phyloP scores from a whole-genome alignment of 106 monocot genomes.

The Hemerocallis citrina region DNA sequence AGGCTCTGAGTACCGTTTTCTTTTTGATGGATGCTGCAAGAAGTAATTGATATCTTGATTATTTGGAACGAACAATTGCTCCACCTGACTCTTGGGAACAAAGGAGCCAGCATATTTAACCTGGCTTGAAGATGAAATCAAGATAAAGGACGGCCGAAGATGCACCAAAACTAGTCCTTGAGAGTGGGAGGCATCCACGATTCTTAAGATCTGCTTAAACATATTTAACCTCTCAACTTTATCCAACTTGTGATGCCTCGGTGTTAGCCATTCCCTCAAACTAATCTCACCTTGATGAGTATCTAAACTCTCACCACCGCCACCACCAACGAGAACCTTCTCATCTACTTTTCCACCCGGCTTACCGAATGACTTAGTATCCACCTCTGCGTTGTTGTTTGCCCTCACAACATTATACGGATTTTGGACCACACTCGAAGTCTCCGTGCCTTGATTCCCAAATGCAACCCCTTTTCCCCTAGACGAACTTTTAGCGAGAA shows the following conservation, averaged over 20 bases:
- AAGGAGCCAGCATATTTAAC: slow-evolving; percentile 70
- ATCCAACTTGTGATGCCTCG: slow-evolving; percentile 19
- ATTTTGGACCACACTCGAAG: slow-evolving; percentile 10
- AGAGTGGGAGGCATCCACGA: slow-evolving; percentile 60
- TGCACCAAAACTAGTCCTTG: slow-evolving; percentile 44
- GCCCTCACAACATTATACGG: slow-evolving; percentile 13
- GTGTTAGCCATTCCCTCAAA: slow-evolving; percentile 54
- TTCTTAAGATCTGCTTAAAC: slow-evolving; percentile 64
- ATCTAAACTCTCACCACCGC: neutral
- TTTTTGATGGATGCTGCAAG: slow-evolving; percentile 23
- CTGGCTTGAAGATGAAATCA: slow-evolving; percentile 25
- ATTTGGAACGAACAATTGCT: neutral
- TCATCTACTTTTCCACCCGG: slow-evolving; percentile 10
- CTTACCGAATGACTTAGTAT: slow-evolving; percentile 8
- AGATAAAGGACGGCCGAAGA: slow-evolving; percentile 57
- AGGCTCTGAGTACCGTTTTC: slow-evolving; percentile 40
- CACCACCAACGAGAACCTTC: slow-evolving; percentile 19
- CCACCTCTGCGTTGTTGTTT: neutral
- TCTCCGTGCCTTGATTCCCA: slow-evolving; percentile 26
- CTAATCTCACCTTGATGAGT: slow-evolving; percentile 12
- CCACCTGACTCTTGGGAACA: slow-evolving; percentile 3
- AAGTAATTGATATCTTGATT: slow-evolving; percentile 11
- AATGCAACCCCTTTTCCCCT: slow-evolving; percentile 9
- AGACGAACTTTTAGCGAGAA: slow-evolving; percentile 22
- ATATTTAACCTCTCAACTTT: slow-evolving; percentile 46